Conservation (phyloP, 2,329 filamentous ascomycete genomes). For the Monosporascus sp. region DNA sequence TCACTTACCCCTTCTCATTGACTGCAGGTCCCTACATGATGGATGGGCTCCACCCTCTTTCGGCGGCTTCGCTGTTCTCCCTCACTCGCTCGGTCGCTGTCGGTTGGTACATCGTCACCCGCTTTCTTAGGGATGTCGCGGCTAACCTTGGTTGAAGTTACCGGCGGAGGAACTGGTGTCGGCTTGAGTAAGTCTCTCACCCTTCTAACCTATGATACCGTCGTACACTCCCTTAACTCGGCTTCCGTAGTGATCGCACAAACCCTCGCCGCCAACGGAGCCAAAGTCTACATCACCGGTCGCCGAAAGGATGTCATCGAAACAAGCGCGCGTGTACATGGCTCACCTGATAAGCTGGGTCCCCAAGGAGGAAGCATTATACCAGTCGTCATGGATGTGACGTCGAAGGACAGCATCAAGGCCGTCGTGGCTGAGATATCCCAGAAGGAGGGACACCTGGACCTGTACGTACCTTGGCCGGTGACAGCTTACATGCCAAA, state of each 20-base stretch:
- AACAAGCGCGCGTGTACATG: conserved; percentile 35
- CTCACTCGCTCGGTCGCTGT: conserved; percentile 22
- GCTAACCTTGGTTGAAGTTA: conserved; percentile 12
- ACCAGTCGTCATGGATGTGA: conserved; percentile 39
- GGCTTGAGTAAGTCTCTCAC: conserved; percentile 19
- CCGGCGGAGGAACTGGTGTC: conserved; percentile 23
- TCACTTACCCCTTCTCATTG: too few relatives aligned
- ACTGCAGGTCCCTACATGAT: conserved; percentile 4
- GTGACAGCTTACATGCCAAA: background rate
- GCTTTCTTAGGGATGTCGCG: conserved; percentile 2
- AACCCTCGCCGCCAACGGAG: conserved; percentile 39
- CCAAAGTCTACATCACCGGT: conserved; percentile 32
- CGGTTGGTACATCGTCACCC: conserved; percentile 13
- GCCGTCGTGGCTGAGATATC: conserved; percentile 44
- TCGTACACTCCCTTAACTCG: background rate
- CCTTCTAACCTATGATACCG: background rate
- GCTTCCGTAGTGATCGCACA: conserved; percentile 34
- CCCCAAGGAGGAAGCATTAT: conserved; percentile 42
- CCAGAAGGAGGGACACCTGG: conserved; percentile 46
- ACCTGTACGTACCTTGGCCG: conserved; percentile 27
- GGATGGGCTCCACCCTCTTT: conserved; percentile 22
- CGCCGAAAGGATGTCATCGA: conserved; percentile 39
- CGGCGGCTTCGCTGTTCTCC: conserved; percentile 20
- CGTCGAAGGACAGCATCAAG: conserved; percentile 44
- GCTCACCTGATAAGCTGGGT: conserved; percentile 32